Base-by-base conservation (phyloP, 1,284 basidiomycete genomes). In the Vanrija sp. region DNA sequence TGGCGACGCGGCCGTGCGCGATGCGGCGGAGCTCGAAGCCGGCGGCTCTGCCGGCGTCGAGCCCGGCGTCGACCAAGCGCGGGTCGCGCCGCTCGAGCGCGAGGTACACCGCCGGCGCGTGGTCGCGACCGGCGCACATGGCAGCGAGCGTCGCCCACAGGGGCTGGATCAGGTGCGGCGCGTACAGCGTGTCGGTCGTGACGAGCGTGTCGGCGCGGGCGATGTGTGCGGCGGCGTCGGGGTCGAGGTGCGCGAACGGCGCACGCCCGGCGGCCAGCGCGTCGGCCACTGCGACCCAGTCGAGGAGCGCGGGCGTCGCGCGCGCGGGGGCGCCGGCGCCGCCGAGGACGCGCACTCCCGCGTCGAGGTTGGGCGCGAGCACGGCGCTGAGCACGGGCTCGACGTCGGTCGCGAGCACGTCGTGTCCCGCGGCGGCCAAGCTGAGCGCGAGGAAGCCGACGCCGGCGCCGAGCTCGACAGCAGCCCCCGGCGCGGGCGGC, bases 121-220 rank as follows among this genome's bases (percentile, higher is more conserved):
- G 6, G 28, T 48, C 21, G 15, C 49, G 43, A 21, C 16, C n/a
- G 21, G 34, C 26, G 38, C 49, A 39, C 28, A 38, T 40, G n/a
- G 38, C 40, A 16, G 42, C 49, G 6, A 29, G 40, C 42, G 49
- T 52, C 43, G 82, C 81, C 44, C 92, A 81, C 46, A 95, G 83
- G 0, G 88, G 88, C 16, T 80, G 69, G 28, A 87, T 74, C 49
- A 94, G 84, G 8, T 81, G 76, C 1, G 81, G 70, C 28, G 80
- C 75, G 72, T 93, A 95, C 51, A 94, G 78, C 0, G 92, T 94
- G 74, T 96, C 92, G 54, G 91, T 86, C 16, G 89, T 86, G 54
- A 90, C 73, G 61, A 95, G 85, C 58, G 92, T 80, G 75, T 93
- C 87, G 77, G 88, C 28, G 28, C 28, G 28, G 7, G 28, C 28